phyloP scores from a whole-genome alignment of 2,329 filamentous ascomycete species.

The Apiospora marii region DNA sequence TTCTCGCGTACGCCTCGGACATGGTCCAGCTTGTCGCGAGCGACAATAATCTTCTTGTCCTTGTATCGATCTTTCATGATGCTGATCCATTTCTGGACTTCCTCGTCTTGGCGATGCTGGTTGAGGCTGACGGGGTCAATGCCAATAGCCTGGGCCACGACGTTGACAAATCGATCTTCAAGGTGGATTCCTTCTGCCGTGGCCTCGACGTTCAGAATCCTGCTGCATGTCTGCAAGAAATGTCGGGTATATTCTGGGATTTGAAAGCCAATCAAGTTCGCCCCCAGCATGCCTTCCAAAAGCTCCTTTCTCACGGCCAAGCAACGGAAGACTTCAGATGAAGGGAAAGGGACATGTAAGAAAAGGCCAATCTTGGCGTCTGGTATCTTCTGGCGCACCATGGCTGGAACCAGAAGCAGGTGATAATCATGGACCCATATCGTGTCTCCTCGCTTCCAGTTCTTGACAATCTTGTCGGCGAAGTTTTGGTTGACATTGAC shows the following conservation, averaged over 20 bases:
- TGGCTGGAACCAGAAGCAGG: constrained; percentile 83
- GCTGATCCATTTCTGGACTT: constrained; percentile 80
- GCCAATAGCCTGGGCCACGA: constrained; percentile 85
- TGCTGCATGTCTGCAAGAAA: constrained; percentile 94
- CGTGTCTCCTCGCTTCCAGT: constrained; percentile 92
- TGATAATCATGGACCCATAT: constrained; percentile 98
- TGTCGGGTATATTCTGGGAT: constrained; percentile 92
- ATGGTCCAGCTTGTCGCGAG: constrained; percentile 91
- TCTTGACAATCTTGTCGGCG: constrained; percentile 86
- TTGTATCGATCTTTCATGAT: constrained; percentile 85
- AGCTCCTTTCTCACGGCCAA: constrained; percentile 86
- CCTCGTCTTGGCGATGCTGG: constrained; percentile 72
- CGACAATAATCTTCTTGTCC: constrained; percentile 90
- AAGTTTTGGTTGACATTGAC: constrained; percentile 92
- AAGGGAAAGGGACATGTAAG: constrained; percentile 93
- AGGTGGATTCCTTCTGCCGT: constrained; percentile 87
- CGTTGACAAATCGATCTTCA: constrained; percentile 92
- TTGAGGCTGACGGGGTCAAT: constrained; percentile 84
- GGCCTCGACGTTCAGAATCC: constrained; percentile 89
- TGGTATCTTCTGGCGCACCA: constrained; percentile 89
- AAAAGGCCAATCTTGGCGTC: constrained; percentile 97
- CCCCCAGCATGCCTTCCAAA: constrained; percentile 89
- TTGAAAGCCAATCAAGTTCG: constrained; percentile 93
- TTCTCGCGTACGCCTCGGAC: constrained; percentile 94
- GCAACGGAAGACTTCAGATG: constrained; percentile 94